Percentiles rank a stretch among this genome's conserved stretches.
Conservation (phyloP, 768 basidiomycete species). For the Pleurotus pulmonarius region DNA sequence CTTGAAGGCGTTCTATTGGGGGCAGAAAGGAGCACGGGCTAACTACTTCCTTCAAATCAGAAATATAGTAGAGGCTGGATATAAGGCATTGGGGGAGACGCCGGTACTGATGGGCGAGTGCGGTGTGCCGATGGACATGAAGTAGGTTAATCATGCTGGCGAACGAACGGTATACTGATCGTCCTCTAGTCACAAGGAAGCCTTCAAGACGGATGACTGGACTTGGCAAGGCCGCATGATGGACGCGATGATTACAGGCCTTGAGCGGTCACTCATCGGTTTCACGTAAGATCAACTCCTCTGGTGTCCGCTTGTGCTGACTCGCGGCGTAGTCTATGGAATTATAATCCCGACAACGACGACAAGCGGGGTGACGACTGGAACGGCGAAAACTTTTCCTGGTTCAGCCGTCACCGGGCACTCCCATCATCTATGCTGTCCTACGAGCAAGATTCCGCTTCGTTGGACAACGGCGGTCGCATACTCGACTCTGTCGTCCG, state of each 20-base stretch:
- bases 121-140: conserved; percentile 96
- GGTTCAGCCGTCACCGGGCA: conserved; percentile 71
- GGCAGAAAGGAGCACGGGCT: conserved; percentile 71
- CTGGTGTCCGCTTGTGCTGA: neutral
- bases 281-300: conserved; percentile 67
- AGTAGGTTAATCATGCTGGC: conserved; percentile 47
- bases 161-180: neutral
- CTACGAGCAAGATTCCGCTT: conserved; percentile 57
- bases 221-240: conserved; percentile 88
- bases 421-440: conserved; percentile 52
- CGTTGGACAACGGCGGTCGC: conserved; percentile 79
- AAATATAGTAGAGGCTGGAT: conserved; percentile 70
- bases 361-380: conserved; percentile 81
- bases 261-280: conserved; percentile 73
- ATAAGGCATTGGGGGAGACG: conserved; percentile 68
- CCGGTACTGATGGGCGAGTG: conserved; percentile 91
- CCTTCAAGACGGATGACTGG: conserved; percentile 72
- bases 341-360: conserved; percentile 86
- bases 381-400: conserved; percentile 98
- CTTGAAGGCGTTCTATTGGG: conserved; percentile 82
- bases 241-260: conserved; percentile 84
- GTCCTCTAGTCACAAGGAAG: conserved; percentile 54
- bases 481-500: conserved; percentile 78
- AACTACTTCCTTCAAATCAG: conserved; percentile 82
- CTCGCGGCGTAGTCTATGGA: conserved; percentile 68